phyloP scores from a whole-genome alignment of 352 stramenopile species.

The Sclerospora graminicola region DNA sequence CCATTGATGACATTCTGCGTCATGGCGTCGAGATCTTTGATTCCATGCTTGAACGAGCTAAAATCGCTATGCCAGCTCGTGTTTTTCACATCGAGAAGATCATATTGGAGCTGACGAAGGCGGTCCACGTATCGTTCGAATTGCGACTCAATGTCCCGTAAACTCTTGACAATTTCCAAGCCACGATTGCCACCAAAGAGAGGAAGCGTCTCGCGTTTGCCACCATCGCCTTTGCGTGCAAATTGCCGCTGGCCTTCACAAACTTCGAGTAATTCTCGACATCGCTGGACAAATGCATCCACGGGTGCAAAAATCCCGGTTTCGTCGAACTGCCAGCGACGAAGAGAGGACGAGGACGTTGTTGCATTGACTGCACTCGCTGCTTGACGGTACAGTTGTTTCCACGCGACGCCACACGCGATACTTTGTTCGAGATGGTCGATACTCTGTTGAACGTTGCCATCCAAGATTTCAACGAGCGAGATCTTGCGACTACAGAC shows the following conservation, averaged over 20 bases:
- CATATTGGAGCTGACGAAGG: conserved; percentile 89
- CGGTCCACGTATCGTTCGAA: conserved; percentile 85
- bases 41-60: no score
- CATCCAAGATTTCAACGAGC: conserved; percentile 87
- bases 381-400: conserved; percentile 75
- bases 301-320: no score
- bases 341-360: no score
- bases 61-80: no score
- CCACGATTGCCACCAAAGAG: no score
- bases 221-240: conserved; percentile 70
- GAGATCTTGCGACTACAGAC: conserved; percentile 86
- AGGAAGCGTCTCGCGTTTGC: no score
- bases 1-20: conserved; percentile 93
- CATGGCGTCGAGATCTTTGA: no score
- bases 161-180: no score
- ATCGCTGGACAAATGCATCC: no score
- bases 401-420: conserved; percentile 89
- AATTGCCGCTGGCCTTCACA: conserved; percentile 95
- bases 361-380: conserved; percentile 25
- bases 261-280: no score
- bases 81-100: no score
- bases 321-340: no score
- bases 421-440: conserved; percentile 87
- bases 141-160: conserved; percentile 89
- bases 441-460: conserved; percentile 87